A percentile compares a stretch with the other conserved stretches of the same genome.
phyloP scores from a whole-genome alignment of 23 red algal species.

The Gracilaria caudata region DNA sequence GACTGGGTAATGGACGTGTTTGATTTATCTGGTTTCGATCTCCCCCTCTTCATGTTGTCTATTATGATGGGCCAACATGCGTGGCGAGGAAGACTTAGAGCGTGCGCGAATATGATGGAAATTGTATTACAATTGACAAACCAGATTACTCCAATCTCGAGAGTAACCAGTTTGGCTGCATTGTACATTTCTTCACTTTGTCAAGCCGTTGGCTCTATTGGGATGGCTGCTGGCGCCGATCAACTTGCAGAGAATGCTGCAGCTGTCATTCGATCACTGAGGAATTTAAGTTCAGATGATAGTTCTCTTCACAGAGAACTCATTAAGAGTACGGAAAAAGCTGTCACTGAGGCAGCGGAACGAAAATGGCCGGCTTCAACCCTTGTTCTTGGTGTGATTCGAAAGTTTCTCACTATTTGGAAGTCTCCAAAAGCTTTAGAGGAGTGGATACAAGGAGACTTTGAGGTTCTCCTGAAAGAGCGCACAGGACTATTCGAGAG shows the following conservation, averaged over 20 bases:
- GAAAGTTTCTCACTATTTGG: conserved; percentile 12
- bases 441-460: conserved; percentile 1
- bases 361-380: conserved; percentile 17
- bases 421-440: background rate
- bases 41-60: background rate
- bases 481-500: background rate
- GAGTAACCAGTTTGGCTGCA: background rate
- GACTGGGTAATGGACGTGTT: conserved; percentile 8
- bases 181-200: conserved; percentile 8
- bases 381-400: conserved; percentile 10
- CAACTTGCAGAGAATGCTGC: conserved; percentile 8
- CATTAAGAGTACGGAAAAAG: background rate
- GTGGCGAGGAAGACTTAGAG: background rate
- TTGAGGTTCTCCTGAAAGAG: background rate
- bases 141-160: background rate
- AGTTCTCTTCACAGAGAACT: background rate
- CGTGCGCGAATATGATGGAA: background rate
- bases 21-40: background rate
- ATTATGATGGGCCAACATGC: background rate
- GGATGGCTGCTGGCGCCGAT: conserved; percentile 5
- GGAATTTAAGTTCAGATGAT: background rate
- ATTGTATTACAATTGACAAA: background rate
- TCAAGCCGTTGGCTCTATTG: conserved; percentile 21
- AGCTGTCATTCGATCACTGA: background rate
- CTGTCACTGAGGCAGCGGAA: background rate